phyloP scores from a whole-genome alignment of 2,329 filamentous ascomycete species.

The Stemphylium vesicarium region DNA sequence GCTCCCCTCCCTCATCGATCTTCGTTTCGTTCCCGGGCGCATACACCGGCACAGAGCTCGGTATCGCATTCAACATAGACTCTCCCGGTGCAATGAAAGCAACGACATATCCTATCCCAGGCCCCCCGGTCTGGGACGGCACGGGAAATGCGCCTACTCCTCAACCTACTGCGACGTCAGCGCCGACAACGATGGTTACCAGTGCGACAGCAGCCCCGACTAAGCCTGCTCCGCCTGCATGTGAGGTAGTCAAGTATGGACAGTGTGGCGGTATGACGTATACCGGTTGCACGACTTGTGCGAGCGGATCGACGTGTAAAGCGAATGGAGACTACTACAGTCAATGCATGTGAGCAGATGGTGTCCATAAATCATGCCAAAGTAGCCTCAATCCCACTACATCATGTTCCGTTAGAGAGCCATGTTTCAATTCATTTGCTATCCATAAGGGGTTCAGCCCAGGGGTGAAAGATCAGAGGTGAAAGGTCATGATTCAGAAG shows the following conservation, averaged over 20 bases:
- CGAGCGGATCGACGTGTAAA: constrained; percentile 25
- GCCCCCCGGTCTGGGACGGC: constrained; percentile 36
- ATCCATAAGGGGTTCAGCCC: no score
- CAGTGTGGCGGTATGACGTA: constrained; percentile 35
- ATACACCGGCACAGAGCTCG: constrained; percentile 53
- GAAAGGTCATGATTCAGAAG: no score
- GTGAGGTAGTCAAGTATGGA: constrained; percentile 24
- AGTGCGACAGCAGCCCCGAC: constrained; percentile 15
- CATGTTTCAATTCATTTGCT: no score
- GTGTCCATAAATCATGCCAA: no score
- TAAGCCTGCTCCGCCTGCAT: constrained; percentile 15
- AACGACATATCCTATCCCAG: constrained; percentile 36
- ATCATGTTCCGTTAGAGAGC: no score
- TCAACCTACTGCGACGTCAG: constrained; percentile 9
- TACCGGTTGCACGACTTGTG: constrained; percentile 33
- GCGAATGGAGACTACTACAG: constrained; percentile 36
- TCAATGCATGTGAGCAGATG: constrained; percentile 21
- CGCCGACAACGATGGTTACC: constrained; percentile 28
- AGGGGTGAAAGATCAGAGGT: no score
- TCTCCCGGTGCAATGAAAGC: constrained; percentile 30
- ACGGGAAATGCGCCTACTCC: constrained; percentile 17
- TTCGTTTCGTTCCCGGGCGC: constrained; percentile 54
- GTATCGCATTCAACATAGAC: constrained; percentile 49
- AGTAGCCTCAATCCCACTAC: no score
- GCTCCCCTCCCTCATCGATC: constrained; percentile 48